Conservation (phyloP, 2,329 filamentous ascomycete genomes). For the Cercospora sesami region DNA sequence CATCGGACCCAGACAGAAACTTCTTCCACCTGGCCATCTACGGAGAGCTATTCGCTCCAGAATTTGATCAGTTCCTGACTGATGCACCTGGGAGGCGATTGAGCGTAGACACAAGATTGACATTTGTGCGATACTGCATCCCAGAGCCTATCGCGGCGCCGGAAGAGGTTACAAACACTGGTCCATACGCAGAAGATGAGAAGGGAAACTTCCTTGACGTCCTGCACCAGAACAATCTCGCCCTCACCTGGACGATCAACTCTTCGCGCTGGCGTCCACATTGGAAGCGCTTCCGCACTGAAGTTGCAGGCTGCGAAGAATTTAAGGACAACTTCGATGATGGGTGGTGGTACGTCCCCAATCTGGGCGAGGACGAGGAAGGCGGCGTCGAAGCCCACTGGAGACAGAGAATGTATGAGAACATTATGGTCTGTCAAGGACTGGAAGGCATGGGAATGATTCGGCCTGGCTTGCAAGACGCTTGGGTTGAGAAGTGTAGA, state of each 20-base stretch:
- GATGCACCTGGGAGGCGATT: slow-evolving; percentile 8
- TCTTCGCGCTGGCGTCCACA: slow-evolving; percentile 34
- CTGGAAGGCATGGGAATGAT: slow-evolving; percentile 38
- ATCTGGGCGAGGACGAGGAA: neutral
- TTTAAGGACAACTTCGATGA: slow-evolving; percentile 23
- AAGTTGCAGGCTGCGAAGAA: slow-evolving; percentile 18
- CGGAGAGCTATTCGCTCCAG: slow-evolving; percentile 36
- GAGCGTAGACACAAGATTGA: slow-evolving; percentile 32
- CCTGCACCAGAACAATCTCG: slow-evolving; percentile 17
- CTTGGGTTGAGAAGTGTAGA: slow-evolving; percentile 27
- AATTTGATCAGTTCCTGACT: slow-evolving; percentile 31
- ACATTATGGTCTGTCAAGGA: slow-evolving; percentile 35
- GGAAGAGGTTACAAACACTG: slow-evolving; percentile 18
- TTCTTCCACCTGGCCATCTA: slow-evolving; percentile 40
- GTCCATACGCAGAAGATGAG: slow-evolving; percentile 22
- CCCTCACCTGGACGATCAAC: slow-evolving; percentile 28
- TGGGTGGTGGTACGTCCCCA: slow-evolving; percentile 17
- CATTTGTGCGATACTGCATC: slow-evolving; percentile 38
- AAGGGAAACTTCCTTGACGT: neutral
- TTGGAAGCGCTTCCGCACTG: slow-evolving; percentile 29
- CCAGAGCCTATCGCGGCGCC: slow-evolving; percentile 31
- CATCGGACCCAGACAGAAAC: slow-evolving; percentile 29
- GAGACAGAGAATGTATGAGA: slow-evolving; percentile 33
- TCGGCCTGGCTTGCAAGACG: slow-evolving; percentile 1
- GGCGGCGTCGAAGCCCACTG: slow-evolving; percentile 17